A percentile compares a stretch with the other conserved stretches of the same genome.
Conservation (phyloP, 495 filamentous ascomycete species). For the Geopyxis carbonaria region DNA sequence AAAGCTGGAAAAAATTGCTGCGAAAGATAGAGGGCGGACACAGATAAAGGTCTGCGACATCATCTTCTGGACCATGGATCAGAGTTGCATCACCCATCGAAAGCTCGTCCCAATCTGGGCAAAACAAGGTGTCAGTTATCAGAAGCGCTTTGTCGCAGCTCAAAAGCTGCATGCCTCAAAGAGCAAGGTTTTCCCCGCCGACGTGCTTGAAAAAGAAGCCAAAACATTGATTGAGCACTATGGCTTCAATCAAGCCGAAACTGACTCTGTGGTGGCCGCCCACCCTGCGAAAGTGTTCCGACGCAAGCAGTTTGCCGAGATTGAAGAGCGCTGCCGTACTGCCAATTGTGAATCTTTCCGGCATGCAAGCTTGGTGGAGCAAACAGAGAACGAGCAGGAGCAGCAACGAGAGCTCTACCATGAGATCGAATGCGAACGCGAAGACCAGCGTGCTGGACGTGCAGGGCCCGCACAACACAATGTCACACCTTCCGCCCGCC, state of each 20-base stretch:
- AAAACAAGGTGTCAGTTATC: conserved; percentile 37
- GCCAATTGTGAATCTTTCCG: too few species aligned
- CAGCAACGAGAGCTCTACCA: conserved; percentile 51
- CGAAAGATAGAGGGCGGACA: too few species aligned
- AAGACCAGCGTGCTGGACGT: conserved; percentile 34
- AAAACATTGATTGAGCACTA: too few species aligned
- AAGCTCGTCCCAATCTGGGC: conserved; percentile 43
- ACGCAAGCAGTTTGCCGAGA: too few species aligned
- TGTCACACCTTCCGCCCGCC: conserved; percentile 31
- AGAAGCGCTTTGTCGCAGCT: conserved; percentile 12
- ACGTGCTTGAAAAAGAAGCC: too few species aligned
- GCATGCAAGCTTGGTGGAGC: conserved; percentile 22
- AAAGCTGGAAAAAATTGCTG: conserved; percentile 26
- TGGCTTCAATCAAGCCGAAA: too few species aligned
- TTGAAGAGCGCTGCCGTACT: too few species aligned
- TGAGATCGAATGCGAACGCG: conserved; percentile 42
- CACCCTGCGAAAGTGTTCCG: too few species aligned
- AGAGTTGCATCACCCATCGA: conserved; percentile 34
- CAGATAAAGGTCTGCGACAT: too few species aligned
- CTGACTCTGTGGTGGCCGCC: too few species aligned
- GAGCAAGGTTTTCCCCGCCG: too few species aligned
- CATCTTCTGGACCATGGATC: conserved; percentile 40
- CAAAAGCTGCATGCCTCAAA: too few species aligned
- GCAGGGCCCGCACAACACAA: conserved; percentile 28
- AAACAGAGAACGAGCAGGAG: conserved; percentile 52